A percentile compares a stretch with the other conserved stretches of the same genome.
Conservation (phyloP, 2,329 filamentous ascomycete species). For the Dothideomycetidae sp. region DNA sequence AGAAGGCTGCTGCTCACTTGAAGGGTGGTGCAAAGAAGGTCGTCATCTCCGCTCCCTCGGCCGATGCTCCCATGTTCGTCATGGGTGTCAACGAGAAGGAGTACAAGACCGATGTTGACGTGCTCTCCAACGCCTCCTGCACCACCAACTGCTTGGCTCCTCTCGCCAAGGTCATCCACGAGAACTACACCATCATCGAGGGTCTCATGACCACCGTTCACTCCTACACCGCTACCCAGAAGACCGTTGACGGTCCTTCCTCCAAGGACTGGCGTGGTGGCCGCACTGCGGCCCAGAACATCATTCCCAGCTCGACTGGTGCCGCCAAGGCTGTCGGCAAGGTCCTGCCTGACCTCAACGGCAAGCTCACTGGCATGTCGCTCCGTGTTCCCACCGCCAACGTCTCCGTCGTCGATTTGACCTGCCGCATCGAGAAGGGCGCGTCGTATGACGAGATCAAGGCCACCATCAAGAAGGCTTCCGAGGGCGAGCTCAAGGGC, state of each 20-base stretch:
- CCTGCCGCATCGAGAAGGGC: conserved; percentile 81
- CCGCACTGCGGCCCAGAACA: conserved; percentile 97
- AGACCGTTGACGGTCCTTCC: conserved; percentile 96
- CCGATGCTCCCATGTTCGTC: conserved; percentile 99
- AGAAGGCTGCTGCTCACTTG: conserved; percentile 89
- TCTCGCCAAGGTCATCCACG: conserved; percentile 97
- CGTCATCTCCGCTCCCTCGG: conserved; percentile 70
- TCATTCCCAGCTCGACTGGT: conserved; percentile 98
- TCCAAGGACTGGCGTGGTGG: conserved; percentile 99
- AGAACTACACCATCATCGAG: conserved; percentile 95
- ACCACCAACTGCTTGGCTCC: conserved; percentile 99
- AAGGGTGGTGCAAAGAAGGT: conserved; percentile 96
- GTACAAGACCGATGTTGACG: conserved; percentile 79
- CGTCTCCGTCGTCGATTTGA: conserved; percentile 98
- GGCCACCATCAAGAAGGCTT: conserved; percentile 67
- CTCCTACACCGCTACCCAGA: conserved; percentile 99
- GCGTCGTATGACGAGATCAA: conserved; percentile 89
- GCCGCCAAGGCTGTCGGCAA: conserved; percentile 99
- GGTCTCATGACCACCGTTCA: conserved; percentile 99
- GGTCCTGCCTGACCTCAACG: conserved; percentile 94
- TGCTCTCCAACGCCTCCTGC: conserved; percentile 99
- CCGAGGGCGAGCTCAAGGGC: conserved; percentile 74
- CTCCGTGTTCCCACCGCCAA: conserved; percentile 98
- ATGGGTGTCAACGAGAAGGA: conserved; percentile 96
- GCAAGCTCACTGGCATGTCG: conserved; percentile 99